Base-by-base conservation (phyloP, 805 yeast genomes). In the Priceomyces melissophilus region DNA sequence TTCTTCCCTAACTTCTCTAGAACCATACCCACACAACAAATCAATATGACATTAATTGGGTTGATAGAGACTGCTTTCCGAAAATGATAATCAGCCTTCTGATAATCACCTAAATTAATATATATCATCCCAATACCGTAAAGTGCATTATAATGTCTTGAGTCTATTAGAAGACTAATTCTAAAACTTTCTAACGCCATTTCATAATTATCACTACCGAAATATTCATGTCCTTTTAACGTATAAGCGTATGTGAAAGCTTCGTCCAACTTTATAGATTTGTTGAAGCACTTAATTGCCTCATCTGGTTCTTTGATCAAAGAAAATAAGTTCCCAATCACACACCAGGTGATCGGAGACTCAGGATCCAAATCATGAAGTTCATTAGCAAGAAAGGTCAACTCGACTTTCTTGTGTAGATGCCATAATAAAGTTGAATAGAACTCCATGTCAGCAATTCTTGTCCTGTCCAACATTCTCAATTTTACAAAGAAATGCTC, bases 61-160 rank as follows among this genome's bases (percentile, higher is more conserved):
- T 93, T 93, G 37, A 93, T 87, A 29, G 83, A 78, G 11, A 86
- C 79, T 0, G 98, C 98, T 54, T 84, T 87, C 40, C 88, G 70
- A 66, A 91, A 88, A 61, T 88, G 95, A 46, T 80, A 78, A 53
- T 88, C 90, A 1, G 98, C 96, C 52, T 81, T 80, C 33, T 77
- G 79, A 54, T 81, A 81, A 52, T 87, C 89, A 4, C 97, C 98
- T 39, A 89, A 65, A 54, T 88, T 87, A 59, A 88, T 75, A 58
- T 82, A 84, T 23, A 89, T 95, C 91, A 89, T 88, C 6, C 98
- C 99, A 42, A 93, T 77, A 20, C 99, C 99, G 55, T 93, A 93
- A 54, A 90, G 80, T 0, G 98, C 97, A 61, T 91, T 93, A 62
- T 90, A 93, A 58, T 88, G 96, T 42, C 89, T 72, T 35, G 82